Percentiles rank a stretch among this genome's conserved stretches.
phyloP scores from a whole-genome alignment of 768 basidiomycete genomes.

The Nevesoporus exiguus region DNA sequence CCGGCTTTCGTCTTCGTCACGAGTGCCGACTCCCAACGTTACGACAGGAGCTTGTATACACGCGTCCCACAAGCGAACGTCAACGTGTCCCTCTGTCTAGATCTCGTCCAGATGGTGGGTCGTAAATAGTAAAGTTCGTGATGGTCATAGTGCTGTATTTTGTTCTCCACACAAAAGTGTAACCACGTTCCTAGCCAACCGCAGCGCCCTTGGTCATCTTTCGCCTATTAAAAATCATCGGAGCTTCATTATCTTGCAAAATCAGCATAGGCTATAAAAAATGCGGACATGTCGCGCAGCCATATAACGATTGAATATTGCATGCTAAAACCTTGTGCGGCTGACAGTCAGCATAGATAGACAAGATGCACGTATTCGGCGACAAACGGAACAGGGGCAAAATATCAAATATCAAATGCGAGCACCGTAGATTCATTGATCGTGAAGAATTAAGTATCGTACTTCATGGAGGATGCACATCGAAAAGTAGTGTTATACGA shows the following conservation, averaged over 20 bases:
- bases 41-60: slow-evolving; percentile 40
- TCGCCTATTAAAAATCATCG: slow-evolving; percentile 5
- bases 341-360: not conserved
- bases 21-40: slow-evolving; percentile 36
- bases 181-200: not conserved
- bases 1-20: slow-evolving; percentile 57
- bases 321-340: not conserved
- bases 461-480: slow-evolving; percentile 3
- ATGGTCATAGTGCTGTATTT: not conserved
- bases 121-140: slow-evolving; percentile 10
- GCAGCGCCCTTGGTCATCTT: slow-evolving; percentile 1
- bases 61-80: slow-evolving; percentile 5
- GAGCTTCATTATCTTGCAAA: no score
- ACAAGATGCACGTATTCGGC: not conserved
- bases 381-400: not conserved
- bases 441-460: not conserved
- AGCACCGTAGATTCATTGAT: slow-evolving; percentile 5
- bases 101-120: slow-evolving; percentile 8
- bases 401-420: slow-evolving; percentile 6
- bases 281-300: not conserved
- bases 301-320: slow-evolving; percentile 1
- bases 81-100: not conserved
- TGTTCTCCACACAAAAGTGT: slow-evolving; percentile 1
- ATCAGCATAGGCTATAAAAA: no score
- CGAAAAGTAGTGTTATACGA: slow-evolving; percentile 3